phyloP scores from a whole-genome alignment of 2,329 filamentous ascomycete species.

The Aspergillus hiratsukae region DNA sequence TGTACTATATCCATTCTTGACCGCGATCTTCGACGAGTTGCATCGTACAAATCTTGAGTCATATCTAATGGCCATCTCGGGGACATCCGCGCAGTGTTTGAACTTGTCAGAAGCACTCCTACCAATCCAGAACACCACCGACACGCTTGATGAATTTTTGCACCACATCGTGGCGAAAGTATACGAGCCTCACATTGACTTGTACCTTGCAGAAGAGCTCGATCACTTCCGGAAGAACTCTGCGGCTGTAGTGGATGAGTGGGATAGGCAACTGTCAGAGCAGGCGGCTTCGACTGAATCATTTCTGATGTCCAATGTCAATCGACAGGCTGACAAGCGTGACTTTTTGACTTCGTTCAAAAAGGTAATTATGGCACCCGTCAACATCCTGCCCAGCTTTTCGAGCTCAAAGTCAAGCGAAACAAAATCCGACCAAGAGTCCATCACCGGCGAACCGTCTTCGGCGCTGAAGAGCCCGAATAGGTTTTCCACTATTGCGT shows the following conservation, averaged over 20 bases:
- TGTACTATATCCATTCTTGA: conserved; percentile 78
- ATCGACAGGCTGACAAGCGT: conserved; percentile 89
- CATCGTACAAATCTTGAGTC: conserved; percentile 69
- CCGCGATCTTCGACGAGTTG: conserved; percentile 78
- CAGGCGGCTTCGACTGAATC: conserved; percentile 88
- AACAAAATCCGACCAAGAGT: conserved; percentile 21
- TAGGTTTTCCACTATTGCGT: conserved; percentile 35
- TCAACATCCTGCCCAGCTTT: conserved; percentile 77
- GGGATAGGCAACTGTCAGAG: conserved; percentile 89
- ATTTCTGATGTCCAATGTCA: conserved; percentile 94
- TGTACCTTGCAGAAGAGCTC: conserved; percentile 88
- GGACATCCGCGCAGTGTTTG: conserved; percentile 79
- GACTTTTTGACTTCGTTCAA: conserved; percentile 96
- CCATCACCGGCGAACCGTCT: conserved; percentile 14
- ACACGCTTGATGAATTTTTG: conserved; percentile 60
- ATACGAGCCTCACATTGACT: conserved; percentile 89
- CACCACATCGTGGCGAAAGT: conserved; percentile 65
- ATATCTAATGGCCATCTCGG: conserved; percentile 82
- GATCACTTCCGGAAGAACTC: conserved; percentile 76
- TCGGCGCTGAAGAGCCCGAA: conserved; percentile 27
- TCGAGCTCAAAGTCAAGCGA: conserved; percentile 55
- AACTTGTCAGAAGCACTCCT: conserved; percentile 69
- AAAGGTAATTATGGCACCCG: conserved; percentile 98
- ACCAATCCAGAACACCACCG: conserved; percentile 56
- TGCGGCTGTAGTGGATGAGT: conserved; percentile 70